Evolutionary conservation across 495 filamentous ascomycete species (phyloP).

Genomic region (Pseudotulostoma volvatum): DNA sequence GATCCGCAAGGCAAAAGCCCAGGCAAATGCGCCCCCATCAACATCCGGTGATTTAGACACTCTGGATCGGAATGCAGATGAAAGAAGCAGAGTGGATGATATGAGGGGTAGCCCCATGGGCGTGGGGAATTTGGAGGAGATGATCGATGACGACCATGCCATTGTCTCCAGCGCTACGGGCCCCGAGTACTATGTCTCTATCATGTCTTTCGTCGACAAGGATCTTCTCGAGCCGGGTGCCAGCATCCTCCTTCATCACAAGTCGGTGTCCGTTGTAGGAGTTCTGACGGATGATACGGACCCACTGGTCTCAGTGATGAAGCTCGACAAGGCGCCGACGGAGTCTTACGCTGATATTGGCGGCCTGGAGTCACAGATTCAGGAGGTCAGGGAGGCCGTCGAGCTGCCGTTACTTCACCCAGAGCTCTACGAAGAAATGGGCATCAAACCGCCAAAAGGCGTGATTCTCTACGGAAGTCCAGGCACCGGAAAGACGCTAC

Average conservation of each 20-base stretch:
- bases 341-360: conserved; percentile 99
- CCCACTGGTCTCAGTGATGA: conserved; percentile 96
- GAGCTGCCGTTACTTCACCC: conserved; percentile 92
- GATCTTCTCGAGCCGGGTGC: conserved; percentile 93
- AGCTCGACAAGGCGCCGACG: conserved; percentile 95
- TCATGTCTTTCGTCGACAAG: conserved; percentile 99
- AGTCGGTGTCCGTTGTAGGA: conserved; percentile 93
- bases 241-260: conserved; percentile 91
- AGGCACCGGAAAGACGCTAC: conserved; percentile 90
- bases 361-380: conserved; percentile 86
- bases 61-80: conserved; percentile 76
- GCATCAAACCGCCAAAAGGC: conserved; percentile 98
- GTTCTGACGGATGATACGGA: conserved; percentile 95
- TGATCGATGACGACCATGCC: conserved; percentile 99
- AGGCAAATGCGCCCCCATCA: conserved; percentile 44
- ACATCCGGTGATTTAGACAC: conserved; percentile 26
- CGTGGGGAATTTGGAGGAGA: conserved; percentile 91
- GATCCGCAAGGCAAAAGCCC: conserved; percentile 78
- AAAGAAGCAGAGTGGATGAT: conserved; percentile 90
- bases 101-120: conserved; percentile 99
- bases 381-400: conserved; percentile 94
- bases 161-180: conserved; percentile 96
- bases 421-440: conserved; percentile 99
- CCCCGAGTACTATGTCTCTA: conserved; percentile 97
- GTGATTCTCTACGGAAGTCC: conserved; percentile 97